Evolutionary conservation across 2,329 filamentous ascomycete genomes (phyloP), one percentile per base, ranked within the genome.

Genomic region (Hypoxylon sp.): DNA sequence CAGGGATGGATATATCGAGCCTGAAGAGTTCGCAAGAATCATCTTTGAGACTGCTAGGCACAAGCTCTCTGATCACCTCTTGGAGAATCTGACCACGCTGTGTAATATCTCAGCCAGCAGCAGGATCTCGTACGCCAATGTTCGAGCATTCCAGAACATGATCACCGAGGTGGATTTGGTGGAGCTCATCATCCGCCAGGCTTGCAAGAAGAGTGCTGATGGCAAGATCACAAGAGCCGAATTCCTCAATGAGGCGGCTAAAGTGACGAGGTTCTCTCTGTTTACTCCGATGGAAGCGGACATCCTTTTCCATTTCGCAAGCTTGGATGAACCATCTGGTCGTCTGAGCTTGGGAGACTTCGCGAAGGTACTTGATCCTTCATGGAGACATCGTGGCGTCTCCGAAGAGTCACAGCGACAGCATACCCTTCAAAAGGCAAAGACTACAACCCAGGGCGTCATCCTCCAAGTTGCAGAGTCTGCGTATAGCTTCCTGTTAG

Each of bases 271-370:
- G 69, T 99, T 97, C 84, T 96, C 94, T 11, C 88, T 96, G 34
- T 97, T 98, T 81, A 98, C 96, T 0, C 96, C 96, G 11, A 97
- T 98, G 94, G 96, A 99, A 81, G 94, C 95, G 41, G 96, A 99
- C 76, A 97, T 99, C 68, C 88, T 99, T 41, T 99, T 99, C 85
- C 96, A 98, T 82, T 99, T 99, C 79, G 96, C 96, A 65, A 93
- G 94, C 67, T 85, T 98, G 58, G 93, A 97, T 76, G 91, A 96
- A 74, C 91, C 93, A 2, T 95, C 94, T 1, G 96, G 94, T 19
- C 88, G 93, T 52, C 88, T 99, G 1, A 88, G 91, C 30, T 84
- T 97, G 46, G 81, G 82, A 65, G 94, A 98, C 80, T 99, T 99
- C 77, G 89, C 93, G 73, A 97, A 97, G 81, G 96, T 99, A 21